Conservation (phyloP, 2,329 filamentous ascomycete species). For the Colletotrichum siamense region DNA sequence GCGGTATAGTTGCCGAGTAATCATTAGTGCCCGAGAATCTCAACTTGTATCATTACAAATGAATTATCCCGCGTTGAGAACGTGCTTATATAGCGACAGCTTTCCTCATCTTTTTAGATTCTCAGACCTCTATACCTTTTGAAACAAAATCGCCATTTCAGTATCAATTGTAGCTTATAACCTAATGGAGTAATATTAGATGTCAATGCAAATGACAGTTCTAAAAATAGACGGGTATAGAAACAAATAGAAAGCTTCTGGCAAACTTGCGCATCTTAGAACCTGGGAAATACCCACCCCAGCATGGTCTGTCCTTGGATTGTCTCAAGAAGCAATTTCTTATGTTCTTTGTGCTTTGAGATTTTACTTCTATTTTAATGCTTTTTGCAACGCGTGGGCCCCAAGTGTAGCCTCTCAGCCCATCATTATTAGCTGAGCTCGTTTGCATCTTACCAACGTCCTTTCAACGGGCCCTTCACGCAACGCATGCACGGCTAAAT, state of each 20-base stretch:
- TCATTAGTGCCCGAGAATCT: background rate
- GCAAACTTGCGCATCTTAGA: background rate
- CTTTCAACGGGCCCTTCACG: background rate
- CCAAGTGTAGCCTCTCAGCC: background rate
- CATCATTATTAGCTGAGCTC: background rate
- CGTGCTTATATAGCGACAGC: background rate
- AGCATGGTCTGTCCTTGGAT: background rate
- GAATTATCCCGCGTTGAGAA: background rate
- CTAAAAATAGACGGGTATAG: background rate
- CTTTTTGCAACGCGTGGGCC: background rate
- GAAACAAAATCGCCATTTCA: background rate
- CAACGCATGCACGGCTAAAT: background rate
- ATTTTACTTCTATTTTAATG: background rate
- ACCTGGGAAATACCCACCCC: background rate
- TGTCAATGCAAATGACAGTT: background rate
- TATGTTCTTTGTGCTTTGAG: background rate
- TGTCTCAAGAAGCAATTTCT: background rate
- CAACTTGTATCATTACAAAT: background rate
- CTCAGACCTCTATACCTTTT: background rate
- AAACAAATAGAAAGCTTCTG: background rate
- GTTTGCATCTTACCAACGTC: background rate
- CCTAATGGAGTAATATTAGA: background rate
- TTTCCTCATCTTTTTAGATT: background rate
- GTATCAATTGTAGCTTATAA: background rate
- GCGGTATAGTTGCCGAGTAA: rapidly evolving